A percentile compares a stretch with the other conserved stretches of the same genome.
Evolutionary conservation across 176 grass and related monocot genomes (phyloP).

Genomic region (Bonia amplexicaulis): DNA sequence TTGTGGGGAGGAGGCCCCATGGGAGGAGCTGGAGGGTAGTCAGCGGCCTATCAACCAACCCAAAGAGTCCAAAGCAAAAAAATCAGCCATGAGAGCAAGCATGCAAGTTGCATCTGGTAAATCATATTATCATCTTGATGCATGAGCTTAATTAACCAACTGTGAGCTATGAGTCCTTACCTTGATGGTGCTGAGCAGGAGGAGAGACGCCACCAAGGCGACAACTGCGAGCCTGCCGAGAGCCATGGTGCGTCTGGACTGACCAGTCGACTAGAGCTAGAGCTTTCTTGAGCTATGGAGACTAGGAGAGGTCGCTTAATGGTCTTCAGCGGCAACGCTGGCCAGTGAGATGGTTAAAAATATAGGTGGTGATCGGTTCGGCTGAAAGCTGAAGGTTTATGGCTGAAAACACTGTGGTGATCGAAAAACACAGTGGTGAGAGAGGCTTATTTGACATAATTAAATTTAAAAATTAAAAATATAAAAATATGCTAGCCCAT

Average conservation of each 20-base stretch:
- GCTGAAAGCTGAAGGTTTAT: too few relatives aligned
- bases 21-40: slow-evolving; percentile 30
- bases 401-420: too few relatives aligned
- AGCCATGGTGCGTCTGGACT: slow-evolving; percentile 41
- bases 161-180: not conserved
- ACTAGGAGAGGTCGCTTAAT: not conserved
- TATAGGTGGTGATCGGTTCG: too few relatives aligned
- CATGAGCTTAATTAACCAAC: too few relatives aligned
- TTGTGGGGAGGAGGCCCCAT: slow-evolving; percentile 48
- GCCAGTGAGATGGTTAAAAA: slow-evolving; percentile 33
- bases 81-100: not conserved
- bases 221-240: slow-evolving; percentile 22
- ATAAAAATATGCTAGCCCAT: too few relatives aligned
- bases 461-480: too few relatives aligned
- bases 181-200: slow-evolving; percentile 44
- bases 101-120: not conserved
- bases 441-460: too few relatives aligned
- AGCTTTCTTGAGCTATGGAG: slow-evolving; percentile 20
- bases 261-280: not conserved
- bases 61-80: not conserved
- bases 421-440: too few relatives aligned
- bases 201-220: slow-evolving; percentile 38
- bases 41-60: slow-evolving; percentile 12
- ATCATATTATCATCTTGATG: not conserved
- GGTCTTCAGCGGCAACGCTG: not conserved